Base-by-base conservation (phyloP, 331 rosid genomes). In the Malus hybrid region DNA sequence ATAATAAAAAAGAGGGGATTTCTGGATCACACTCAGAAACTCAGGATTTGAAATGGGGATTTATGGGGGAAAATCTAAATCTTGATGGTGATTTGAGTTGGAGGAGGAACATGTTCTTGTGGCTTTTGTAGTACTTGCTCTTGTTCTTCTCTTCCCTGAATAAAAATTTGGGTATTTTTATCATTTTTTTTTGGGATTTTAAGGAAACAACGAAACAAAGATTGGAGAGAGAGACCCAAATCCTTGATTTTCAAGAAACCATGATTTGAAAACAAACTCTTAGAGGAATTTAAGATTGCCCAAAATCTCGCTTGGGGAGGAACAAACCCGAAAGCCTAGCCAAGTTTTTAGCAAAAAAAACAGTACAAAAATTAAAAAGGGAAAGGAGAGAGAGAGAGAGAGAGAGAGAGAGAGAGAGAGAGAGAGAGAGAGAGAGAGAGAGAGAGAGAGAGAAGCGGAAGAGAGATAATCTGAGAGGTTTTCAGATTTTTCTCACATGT, bases 401-500 rank as follows among this genome's bases (percentile, higher is more conserved):
- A 36, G 44, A 36, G 44, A 0, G 8, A 5, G 30, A 29, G 32
- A 30, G 32, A 30, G 33, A 30, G 13, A 30, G 33, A 30, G 36
- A 33, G 36, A 33, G 44, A 9, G 44, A 39, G 44, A 39, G 44
- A 39, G 46, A 60, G 30, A 12, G 30, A 60, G 32, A 26, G 32
- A 24, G 36, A 57, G 80, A 53, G 16, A 8, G 29, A 50, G 64
- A 7, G 8, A 16, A 28, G 72, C 18, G 79, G 32, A 75, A 36
- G 70, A 66, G 72, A 36, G 39, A 36, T 69, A 14, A 68, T 75
- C 48, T 71, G 80, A 85, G 73, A 82, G 77, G 75, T 66, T 72
- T 52, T 82, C 79, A 63, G 91, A 85, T 79, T 84, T 80, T 75
- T 85, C 86, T 79, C 74, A 75, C 77, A 72, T 82, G 98, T 87